Conservation (phyloP, 257 asterid genomes). For the Penstemon newberryi region DNA sequence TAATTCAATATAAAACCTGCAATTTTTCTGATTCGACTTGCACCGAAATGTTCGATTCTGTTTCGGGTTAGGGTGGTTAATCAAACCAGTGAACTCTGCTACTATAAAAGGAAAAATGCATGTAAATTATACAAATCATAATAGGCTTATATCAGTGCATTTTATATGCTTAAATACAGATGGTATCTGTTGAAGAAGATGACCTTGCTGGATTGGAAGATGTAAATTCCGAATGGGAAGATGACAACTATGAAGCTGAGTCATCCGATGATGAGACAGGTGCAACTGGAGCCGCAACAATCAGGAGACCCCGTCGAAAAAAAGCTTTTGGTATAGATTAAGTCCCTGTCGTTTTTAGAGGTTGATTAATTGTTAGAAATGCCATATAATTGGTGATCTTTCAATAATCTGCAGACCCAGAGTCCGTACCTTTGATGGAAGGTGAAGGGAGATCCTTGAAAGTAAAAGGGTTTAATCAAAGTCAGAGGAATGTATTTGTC, state of each 20-base stretch:
- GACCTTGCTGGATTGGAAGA: conserved; percentile 97
- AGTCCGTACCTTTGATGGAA: conserved; percentile 88
- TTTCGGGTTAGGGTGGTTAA: neutral
- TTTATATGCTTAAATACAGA: conserved; percentile 50
- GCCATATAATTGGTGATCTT: conserved; percentile 22
- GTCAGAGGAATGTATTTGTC: conserved; percentile 81
- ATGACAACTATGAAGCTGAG: conserved; percentile 94
- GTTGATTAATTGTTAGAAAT: neutral
- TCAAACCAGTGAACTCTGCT: neutral
- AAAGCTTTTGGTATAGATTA: conserved; percentile 68
- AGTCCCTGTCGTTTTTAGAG: conserved; percentile 19
- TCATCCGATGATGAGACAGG: conserved; percentile 80
- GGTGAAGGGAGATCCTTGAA: conserved; percentile 91
- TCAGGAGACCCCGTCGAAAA: conserved; percentile 62
- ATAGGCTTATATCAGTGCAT: conserved; percentile 10
- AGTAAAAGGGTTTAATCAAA: conserved; percentile 87
- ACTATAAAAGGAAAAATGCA: conserved; percentile 6
- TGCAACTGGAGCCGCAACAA: conserved; percentile 59
- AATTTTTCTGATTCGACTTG: too few species aligned
- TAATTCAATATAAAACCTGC: too few species aligned
- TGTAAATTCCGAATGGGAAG: conserved; percentile 92
- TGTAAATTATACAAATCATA: neutral
- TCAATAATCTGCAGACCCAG: conserved; percentile 51
- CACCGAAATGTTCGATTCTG: neutral
- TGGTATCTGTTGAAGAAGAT: conserved; percentile 95